A percentile compares a stretch with the other conserved stretches of the same genome.
Conservation (phyloP, 257 asterid species). For the Solanum peruvianum region DNA sequence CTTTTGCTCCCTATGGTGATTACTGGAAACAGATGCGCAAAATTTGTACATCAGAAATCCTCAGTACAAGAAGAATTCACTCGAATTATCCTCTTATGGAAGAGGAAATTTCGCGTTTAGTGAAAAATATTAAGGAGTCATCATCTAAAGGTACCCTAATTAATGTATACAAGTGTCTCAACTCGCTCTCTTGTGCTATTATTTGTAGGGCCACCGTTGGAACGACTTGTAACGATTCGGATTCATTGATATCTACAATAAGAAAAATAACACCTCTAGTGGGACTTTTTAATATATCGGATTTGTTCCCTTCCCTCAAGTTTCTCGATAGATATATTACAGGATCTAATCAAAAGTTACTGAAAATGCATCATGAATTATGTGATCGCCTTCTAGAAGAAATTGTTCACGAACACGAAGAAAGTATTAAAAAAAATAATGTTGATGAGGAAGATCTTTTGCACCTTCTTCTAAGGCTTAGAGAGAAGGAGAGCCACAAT, state of each 20-base stretch:
- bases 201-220: constrained; percentile 25
- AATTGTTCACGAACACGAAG: not conserved
- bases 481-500: not conserved
- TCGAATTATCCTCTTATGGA: constrained; percentile 9
- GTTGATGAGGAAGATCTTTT: not conserved
- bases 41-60: constrained; percentile 21
- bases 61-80: constrained; percentile 9
- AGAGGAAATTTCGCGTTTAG: constrained; percentile 6
- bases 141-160: not conserved
- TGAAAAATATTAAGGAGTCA: not conserved
- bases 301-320: constrained; percentile 21
- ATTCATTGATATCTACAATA: not conserved
- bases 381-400: constrained; percentile 17
- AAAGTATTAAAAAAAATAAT: not conserved
- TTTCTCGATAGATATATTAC: not conserved
- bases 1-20: constrained; percentile 20
- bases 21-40: constrained; percentile 28
- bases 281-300: constrained; percentile 14
- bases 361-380: constrained; percentile 1
- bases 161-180: not conserved
- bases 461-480: not conserved
- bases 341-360: not conserved
- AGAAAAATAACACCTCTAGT: not conserved
- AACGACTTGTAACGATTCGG: not conserved
- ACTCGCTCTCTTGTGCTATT: not conserved